A percentile compares a stretch with the other conserved stretches of the same genome.
Evolutionary conservation across 768 basidiomycete species (phyloP).

Genomic region (Naematelia aurantialba): DNA sequence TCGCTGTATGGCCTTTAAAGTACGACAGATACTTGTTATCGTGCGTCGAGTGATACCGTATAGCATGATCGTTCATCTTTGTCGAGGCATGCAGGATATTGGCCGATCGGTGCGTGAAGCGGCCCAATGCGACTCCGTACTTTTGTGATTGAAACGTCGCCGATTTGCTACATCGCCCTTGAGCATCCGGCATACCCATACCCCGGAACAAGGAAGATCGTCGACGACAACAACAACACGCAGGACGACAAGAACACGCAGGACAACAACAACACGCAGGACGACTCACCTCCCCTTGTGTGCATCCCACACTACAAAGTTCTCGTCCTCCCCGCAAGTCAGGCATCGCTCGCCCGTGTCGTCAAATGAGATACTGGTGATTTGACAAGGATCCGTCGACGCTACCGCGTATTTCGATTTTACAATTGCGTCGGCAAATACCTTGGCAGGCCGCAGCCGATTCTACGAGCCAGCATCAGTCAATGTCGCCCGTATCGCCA

Average conservation of each 20-base stretch:
- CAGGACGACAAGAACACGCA: neutral
- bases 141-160: conserved; percentile 89
- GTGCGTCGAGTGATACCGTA: conserved; percentile 90
- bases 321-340: conserved; percentile 87
- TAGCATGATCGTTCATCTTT: conserved; percentile 81
- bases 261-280: conserved; percentile 10
- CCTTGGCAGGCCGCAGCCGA: conserved; percentile 13
- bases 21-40: conserved; percentile 96
- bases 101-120: conserved; percentile 87
- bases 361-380: conserved; percentile 86
- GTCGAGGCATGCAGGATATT: conserved; percentile 87
- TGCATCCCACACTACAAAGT: conserved; percentile 80
- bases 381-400: conserved; percentile 20
- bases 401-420: neutral
- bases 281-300: conserved; percentile 86
- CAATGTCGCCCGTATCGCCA: neutral
- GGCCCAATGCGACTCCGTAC: conserved; percentile 89
- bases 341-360: conserved; percentile 81
- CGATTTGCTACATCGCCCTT: conserved; percentile 55
- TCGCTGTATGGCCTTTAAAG: conserved; percentile 87
- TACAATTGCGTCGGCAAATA: conserved; percentile 15
- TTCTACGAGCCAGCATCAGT: neutral
- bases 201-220: too few species aligned
- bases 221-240: neutral
- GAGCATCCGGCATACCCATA: neutral